Evolutionary conservation across 169 alveolate species (phyloP).

Genomic region (Fabrea salina): DNA sequence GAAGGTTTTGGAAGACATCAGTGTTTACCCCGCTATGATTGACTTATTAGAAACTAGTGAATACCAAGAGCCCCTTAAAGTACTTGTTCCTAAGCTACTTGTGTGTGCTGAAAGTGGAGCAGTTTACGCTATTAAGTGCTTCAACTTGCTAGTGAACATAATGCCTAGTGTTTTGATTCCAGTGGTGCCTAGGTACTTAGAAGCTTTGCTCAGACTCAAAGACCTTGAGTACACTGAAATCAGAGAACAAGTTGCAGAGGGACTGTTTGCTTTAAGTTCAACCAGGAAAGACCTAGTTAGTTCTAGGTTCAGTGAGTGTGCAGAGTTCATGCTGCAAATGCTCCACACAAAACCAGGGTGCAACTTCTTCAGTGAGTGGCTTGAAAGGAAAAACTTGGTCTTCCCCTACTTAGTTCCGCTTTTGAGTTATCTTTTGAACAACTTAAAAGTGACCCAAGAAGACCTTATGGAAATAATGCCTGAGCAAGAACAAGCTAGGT

Average conservation of each 20-base stretch:
- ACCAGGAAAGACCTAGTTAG: background rate
- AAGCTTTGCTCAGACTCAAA: background rate
- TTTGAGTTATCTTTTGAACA: background rate
- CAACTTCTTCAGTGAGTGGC: background rate
- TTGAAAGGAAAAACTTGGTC: background rate
- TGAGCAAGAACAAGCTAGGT: conserved; percentile 11
- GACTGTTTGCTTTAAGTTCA: background rate
- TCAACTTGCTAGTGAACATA: conserved; percentile 2
- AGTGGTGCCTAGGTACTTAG: background rate
- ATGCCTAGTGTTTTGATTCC: conserved; percentile 19
- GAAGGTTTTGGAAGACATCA: conserved; percentile 6
- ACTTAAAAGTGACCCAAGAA: background rate
- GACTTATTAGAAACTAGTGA: background rate
- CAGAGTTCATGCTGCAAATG: background rate
- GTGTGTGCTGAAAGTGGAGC: background rate
- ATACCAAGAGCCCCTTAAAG: background rate
- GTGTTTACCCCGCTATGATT: background rate
- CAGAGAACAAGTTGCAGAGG: conserved; percentile 3
- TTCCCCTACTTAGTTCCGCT: background rate
- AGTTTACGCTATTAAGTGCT: background rate
- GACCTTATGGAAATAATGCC: conserved; percentile 23
- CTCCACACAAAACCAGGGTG: background rate
- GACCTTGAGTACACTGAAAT: background rate
- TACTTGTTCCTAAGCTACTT: background rate
- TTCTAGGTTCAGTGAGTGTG: background rate